Evolutionary conservation across 2,329 filamentous ascomycete species (phyloP), one percentile per base, ranked within the genome.

Genomic region (Botrytis sinoallii): DNA sequence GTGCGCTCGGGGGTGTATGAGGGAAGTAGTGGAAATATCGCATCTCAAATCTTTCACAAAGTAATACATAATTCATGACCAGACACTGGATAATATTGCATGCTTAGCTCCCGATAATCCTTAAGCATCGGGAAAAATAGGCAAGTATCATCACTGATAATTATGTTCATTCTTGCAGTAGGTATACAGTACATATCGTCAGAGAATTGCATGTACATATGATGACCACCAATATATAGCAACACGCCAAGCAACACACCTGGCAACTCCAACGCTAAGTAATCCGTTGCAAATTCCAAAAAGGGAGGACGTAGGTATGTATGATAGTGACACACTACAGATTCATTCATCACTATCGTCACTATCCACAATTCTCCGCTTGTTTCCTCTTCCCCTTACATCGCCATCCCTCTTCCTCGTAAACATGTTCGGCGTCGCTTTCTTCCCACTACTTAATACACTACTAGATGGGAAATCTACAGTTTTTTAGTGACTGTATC

Each of bases 341-440:
- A n/a, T 57, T 73, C 32, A 69, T 40, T 69, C 64, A 52, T 73
- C 71, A 3, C 64, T 73, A 48, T 69, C 71, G 20, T 68, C 66
- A 22, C 55, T 68, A 29, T 69, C 71, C 55, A 69, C 40, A 61
- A 73, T 44, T 25, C 64, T 69, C 40, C 71, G 46, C 44, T 60
- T 48, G 25, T 22, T 61, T 40, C 38, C 55, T 25, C 44, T 71
- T 22, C 52, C 44, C 42, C 55, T 64, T 4, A 35, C 20, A 65
- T 66, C 59, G 32, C 25, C 52, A 48, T 48, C 40, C 18, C 64
- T 69, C 42, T 52, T 73, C 32, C 59, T 69, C 40, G 35, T 69
- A 73, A 73, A 73, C 32, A 73, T 73, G 46, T 69, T 73, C 6
- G 71, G 57, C 29, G 64, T 69, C 35, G 52, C 38, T 40, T 69